Evolutionary conservation across 108 stramenopile genomes (phyloP).

Genomic region (Fistulifera pelliculosa): DNA sequence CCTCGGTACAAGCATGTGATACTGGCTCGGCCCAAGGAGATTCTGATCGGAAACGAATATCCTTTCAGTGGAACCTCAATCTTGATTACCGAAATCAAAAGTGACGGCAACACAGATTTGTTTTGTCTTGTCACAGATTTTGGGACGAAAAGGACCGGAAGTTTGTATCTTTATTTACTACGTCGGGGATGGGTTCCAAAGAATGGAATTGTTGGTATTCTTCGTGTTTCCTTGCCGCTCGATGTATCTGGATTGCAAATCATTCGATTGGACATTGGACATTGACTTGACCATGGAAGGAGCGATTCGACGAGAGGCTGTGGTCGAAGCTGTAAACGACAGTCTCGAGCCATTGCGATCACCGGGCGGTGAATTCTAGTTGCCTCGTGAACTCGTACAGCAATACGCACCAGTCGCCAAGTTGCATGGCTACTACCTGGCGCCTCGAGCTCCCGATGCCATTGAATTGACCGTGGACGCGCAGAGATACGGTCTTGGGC

Average conservation of each 20-base stretch:
- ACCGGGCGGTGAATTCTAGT: conserved; percentile 4
- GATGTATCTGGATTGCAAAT: conserved; percentile 73
- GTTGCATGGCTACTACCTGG: conserved; percentile 55
- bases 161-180: conserved; percentile 45
- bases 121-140: conserved; percentile 62
- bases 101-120: conserved; percentile 57
- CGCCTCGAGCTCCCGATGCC: conserved; percentile 65
- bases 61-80: conserved; percentile 55
- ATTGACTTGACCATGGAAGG: conserved; percentile 53
- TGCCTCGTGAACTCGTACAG: conserved; percentile 40
- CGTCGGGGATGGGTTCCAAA: conserved; percentile 54
- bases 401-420: conserved; percentile 51
- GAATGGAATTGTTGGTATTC: conserved; percentile 32
- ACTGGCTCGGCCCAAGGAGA: conserved; percentile 12
- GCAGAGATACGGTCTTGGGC: conserved; percentile 45
- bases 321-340: conserved; percentile 58
- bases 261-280: conserved; percentile 52
- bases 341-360: conserved; percentile 26
- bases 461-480: conserved; percentile 72
- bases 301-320: conserved; percentile 58
- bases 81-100: conserved; percentile 25
- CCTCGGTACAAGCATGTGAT: conserved; percentile 9
- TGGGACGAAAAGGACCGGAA: conserved; percentile 59
- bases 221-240: conserved; percentile 60
- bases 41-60: conserved; percentile 35